These are phyloP conservation scores for Neurospora sp. DNA, from an alignment of 2,329 filamentous ascomycete genomes.

Conservation along the genomic window DNA sequence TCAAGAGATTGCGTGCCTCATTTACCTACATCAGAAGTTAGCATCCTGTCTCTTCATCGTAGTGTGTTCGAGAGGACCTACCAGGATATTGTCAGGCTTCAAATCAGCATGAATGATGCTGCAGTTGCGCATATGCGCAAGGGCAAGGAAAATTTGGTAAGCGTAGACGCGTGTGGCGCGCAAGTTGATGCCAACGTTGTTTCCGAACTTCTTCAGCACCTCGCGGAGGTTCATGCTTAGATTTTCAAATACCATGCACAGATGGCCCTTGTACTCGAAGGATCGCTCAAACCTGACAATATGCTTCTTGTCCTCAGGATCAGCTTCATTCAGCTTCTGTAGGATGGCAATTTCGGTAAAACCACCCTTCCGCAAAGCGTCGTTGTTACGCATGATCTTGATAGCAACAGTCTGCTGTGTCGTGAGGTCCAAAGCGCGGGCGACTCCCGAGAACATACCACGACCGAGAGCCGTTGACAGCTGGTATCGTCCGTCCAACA, in stretches of 20 bases:
- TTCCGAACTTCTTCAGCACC: conserved; percentile 89
- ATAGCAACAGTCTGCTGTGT: conserved; percentile 76
- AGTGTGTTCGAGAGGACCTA: conserved; percentile 25
- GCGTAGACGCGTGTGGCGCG: conserved; percentile 81
- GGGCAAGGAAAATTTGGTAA: conserved; percentile 84
- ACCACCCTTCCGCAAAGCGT: conserved; percentile 81
- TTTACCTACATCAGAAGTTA: conserved; percentile 47
- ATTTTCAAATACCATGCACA: conserved; percentile 97
- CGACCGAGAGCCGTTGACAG: conserved; percentile 80
- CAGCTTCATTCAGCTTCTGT: conserved; percentile 73
- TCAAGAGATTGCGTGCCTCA: conserved; percentile 72
- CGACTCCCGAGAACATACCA: conserved; percentile 96
- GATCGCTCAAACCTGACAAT: conserved; percentile 77
- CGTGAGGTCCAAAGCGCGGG: conserved; percentile 69
- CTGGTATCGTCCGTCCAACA: conserved; percentile 82
- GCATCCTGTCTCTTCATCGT: neutral
- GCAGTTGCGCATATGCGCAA: conserved; percentile 81
- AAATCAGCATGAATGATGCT: conserved; percentile 92
- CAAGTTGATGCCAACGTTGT: conserved; percentile 86
- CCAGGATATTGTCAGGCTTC: conserved; percentile 95
- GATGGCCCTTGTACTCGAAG: conserved; percentile 89
- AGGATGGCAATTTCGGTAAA: conserved; percentile 92
- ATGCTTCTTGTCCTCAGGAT: conserved; percentile 84
- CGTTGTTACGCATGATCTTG: conserved; percentile 97
- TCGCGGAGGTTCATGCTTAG: conserved; percentile 88